Evolutionary conservation across 495 filamentous ascomycete genomes (phyloP), one percentile per base, ranked within the genome.

Genomic region (Xanthoparmelia taractica): DNA sequence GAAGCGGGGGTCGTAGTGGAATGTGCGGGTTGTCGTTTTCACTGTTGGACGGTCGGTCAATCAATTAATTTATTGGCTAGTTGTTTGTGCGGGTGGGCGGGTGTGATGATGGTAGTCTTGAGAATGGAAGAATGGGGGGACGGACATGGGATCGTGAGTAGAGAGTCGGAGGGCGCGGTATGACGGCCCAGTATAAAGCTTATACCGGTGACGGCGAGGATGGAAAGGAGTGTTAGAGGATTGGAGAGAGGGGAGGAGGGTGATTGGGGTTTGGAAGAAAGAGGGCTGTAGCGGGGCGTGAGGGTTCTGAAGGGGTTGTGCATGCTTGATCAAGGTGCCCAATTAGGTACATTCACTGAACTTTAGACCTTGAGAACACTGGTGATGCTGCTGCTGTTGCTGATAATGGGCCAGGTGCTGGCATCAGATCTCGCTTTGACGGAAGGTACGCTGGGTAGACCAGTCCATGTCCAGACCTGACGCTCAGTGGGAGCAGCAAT

Each of bases 1-100:
- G 33, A 65, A 67, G 38, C 6, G 38, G 10, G 38, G 38, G 12
- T 41, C 38, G 15, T 41, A 41, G 38, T 41, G 38, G 38, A 41
- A 41, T 41, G 38, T 41, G 10, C 38, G 8, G 15, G 38, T 41
- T 17, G 38, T 41, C 7, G 38, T 41, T 17, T 17, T 11, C 13
- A 41, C 38, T 41, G 38, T 41, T 36, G 10, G 34, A 36, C 34
- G 34, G 10, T 36, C 34, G 34, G 34, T 36, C 34, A 10, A 36
- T 36, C 34, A 10, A 10, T 36, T 36, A 36, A 36, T 36, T 36
- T 4, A 36, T 36, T 10, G 34, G 5, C 10, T 10, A 12, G 38
- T 5, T 41, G 12, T 41, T 41, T 41, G 2, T 41, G 12, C 2
- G 12, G 15, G 38, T 13, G 13, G 15, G 15, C 13, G 38, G 38